These are phyloP conservation scores for Hemerocallis citrina DNA, from an alignment of 106 monocot genomes.

Conservation along the genomic window DNA sequence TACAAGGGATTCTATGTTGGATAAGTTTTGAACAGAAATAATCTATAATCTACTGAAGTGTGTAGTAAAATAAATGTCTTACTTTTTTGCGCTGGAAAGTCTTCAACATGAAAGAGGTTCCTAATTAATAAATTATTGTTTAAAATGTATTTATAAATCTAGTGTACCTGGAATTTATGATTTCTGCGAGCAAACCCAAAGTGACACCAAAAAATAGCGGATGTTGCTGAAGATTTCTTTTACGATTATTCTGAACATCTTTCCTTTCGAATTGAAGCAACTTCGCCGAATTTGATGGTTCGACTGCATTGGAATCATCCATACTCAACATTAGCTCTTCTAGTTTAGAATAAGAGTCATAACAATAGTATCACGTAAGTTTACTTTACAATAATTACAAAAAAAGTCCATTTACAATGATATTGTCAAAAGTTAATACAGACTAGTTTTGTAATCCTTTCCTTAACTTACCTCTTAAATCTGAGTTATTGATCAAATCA, in stretches of 20 bases:
- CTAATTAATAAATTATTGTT: background rate
- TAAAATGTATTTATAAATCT: background rate
- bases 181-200: conserved; percentile 83
- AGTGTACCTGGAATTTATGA: conserved; percentile 90
- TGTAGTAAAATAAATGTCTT: no score
- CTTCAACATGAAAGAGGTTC: background rate
- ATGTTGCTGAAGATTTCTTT: conserved; percentile 49
- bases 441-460: no score
- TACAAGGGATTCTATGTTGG: no score
- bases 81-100: no score
- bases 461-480: conserved; percentile 29
- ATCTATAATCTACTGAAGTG: no score
- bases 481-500: conserved; percentile 31
- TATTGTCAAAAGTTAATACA: no score
- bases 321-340: background rate
- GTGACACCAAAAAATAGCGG: conserved; percentile 91
- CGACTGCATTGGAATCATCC: conserved; percentile 35
- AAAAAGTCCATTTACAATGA: no score
- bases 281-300: conserved; percentile 14
- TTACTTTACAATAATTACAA: no score
- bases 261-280: conserved; percentile 13
- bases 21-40: no score
- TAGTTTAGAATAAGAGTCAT: background rate
- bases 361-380: no score
- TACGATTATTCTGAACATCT: conserved; percentile 6